phyloP scores from a whole-genome alignment of 352 stramenopile genomes.

The Peronospora tabacina region DNA sequence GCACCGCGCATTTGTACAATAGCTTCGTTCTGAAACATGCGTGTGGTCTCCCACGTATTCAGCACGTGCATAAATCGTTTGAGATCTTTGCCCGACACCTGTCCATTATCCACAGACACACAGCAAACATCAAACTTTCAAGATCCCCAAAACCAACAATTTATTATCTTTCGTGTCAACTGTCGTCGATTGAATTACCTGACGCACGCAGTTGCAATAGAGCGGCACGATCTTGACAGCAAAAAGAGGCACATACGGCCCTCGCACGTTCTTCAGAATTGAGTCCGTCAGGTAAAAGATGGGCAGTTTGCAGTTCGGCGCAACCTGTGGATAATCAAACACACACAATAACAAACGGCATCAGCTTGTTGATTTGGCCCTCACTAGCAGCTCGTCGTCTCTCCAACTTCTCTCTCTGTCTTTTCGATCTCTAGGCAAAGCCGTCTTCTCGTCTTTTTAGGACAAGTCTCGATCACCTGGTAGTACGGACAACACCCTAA shows the following conservation, averaged over 20 bases:
- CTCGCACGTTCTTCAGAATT: slow-evolving; percentile 84
- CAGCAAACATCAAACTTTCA: not conserved
- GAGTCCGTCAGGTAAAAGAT: slow-evolving; percentile 88
- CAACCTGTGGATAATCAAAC: slow-evolving; percentile 30
- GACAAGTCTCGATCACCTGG: no score
- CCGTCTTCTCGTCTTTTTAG: not conserved
- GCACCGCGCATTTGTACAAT: slow-evolving; percentile 62
- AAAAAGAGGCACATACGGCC: slow-evolving; percentile 64
- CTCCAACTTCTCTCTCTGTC: slow-evolving; percentile 11
- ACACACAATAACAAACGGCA: slow-evolving; percentile 9
- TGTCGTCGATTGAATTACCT: slow-evolving; percentile 29
- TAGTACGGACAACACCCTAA: not conserved
- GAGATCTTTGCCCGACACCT: slow-evolving; percentile 78
- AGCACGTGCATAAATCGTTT: slow-evolving; percentile 78
- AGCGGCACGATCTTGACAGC: slow-evolving; percentile 64
- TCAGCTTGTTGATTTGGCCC: slow-evolving; percentile 5
- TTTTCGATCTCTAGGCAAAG: not conserved
- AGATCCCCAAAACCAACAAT: not conserved
- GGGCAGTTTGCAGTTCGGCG: slow-evolving; percentile 78
- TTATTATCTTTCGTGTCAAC: slow-evolving; percentile 4
- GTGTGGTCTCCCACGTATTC: slow-evolving; percentile 74
- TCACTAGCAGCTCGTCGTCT: not conserved
- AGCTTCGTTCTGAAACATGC: slow-evolving; percentile 45
- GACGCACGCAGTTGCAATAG: slow-evolving; percentile 79
- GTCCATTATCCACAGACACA: slow-evolving; percentile 1